Base-by-base conservation (phyloP, 352 stramenopile species). In the Discostella stelligera region DNA sequence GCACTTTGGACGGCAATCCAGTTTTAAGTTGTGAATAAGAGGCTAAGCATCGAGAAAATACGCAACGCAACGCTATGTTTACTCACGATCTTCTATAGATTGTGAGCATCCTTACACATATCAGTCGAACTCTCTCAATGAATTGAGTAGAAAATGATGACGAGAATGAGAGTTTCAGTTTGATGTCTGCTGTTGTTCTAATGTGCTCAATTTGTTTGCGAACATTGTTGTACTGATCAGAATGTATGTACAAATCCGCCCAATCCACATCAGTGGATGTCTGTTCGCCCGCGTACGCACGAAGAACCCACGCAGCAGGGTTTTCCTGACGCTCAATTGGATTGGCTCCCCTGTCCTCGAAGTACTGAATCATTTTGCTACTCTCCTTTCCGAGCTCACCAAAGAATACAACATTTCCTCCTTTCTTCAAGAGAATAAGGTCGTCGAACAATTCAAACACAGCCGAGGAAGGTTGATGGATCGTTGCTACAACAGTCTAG, bases 291-390 rank as follows among this genome's bases (percentile, higher is more conserved):
- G 37, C 69, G 50, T 65, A 48, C 49, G 39, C 63, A 20, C 58
- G 32, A 37, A 97, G 83, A 91, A 97, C 96, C 79, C 94, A 97
- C 2, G 91, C 95, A 3, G 94, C 93, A 0, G 94, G 94, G 77
- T 97, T 97, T 74, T 95, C 92, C 62, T 91, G 84, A 18, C 89
- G 78, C 0, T 76, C 79, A 54, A 97, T 95, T 41, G 41, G 65
- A 23, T 44, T 70, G 8, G 77, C 77, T 55, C 77, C 77, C 44
- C 95, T 90, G 10, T 76, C 83, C 18, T 89, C 78, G 60, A 96
- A 96, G 79, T 96, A 97, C 52, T 93, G 72, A 10, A 96, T 74
- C 64, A 97, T 78, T n/a, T 86, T 82, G 5, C 81, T 75, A 0
- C 84, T 92, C 25, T 94, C 79, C 20, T 93, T 74, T 32, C 94